Percentiles rank a stretch among this genome's conserved stretches.
These are phyloP conservation scores for Ophidiomyces ophidiicola DNA, from an alignment of 2,329 filamentous ascomycete genomes.

Conservation along the genomic window DNA sequence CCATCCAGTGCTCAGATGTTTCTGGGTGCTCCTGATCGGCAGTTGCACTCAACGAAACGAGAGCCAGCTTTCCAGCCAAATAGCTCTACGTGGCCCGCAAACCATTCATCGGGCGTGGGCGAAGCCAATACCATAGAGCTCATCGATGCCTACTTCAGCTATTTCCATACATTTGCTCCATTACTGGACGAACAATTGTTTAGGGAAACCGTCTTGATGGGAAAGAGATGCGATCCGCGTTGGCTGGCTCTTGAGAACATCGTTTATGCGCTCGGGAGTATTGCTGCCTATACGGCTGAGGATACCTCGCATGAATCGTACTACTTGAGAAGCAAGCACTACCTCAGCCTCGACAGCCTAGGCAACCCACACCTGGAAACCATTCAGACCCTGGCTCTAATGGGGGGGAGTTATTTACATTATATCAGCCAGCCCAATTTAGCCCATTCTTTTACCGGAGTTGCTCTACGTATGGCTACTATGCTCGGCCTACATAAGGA, in stretches of 20 bases:
- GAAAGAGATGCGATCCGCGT: constrained; percentile 51
- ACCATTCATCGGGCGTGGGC: constrained; percentile 18
- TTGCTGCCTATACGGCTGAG: constrained; percentile 50
- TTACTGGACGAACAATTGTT: constrained; percentile 63
- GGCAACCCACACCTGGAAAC: constrained; percentile 61
- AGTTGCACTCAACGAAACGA: constrained; percentile 25
- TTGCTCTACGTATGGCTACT: constrained; percentile 61
- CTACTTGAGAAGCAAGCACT: constrained; percentile 55
- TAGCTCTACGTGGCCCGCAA: constrained; percentile 17
- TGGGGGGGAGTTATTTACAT: constrained; percentile 66
- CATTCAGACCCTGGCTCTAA: constrained; percentile 57
- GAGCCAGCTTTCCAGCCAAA: constrained; percentile 31
- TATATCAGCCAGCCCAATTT: constrained; percentile 68
- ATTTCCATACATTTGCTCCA: constrained; percentile 58
- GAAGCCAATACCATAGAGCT: constrained; percentile 54
- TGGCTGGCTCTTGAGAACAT: constrained; percentile 66
- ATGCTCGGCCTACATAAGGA: constrained; percentile 61
- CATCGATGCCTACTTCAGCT: constrained; percentile 64
- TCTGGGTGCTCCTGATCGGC: constrained; percentile 31
- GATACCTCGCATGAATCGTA: constrained; percentile 58
- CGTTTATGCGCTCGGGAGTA: constrained; percentile 63
- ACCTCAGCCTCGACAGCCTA: constrained; percentile 54
- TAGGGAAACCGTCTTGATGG: constrained; percentile 51
- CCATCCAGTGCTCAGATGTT: constrained; percentile 40
- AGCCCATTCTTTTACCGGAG: constrained; percentile 60